Percentiles rank a stretch among this genome's conserved stretches.
Conservation (phyloP, 495 filamentous ascomycete species). For the Talaromyces proteolyticus region DNA sequence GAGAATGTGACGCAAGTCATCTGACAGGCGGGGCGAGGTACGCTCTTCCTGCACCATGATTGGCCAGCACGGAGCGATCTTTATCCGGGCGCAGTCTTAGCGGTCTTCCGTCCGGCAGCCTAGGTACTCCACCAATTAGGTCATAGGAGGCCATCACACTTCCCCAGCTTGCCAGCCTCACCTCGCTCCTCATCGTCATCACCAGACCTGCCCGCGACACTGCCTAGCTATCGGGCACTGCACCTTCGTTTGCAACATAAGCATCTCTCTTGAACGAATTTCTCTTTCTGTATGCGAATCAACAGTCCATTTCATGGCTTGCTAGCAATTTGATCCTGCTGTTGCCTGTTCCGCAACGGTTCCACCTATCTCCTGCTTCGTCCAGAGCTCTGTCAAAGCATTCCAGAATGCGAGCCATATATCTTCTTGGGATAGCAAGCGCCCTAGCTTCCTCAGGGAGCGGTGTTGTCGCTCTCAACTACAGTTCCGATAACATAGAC, state of each 20-base stretch:
- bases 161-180: no score
- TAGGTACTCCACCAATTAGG: background rate
- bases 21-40: background rate
- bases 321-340: background rate
- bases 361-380: background rate
- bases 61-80: background rate
- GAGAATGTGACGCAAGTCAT: background rate
- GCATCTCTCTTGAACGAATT: background rate
- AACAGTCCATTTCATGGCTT: background rate
- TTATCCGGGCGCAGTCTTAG: no score
- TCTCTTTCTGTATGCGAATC: background rate
- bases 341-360: background rate
- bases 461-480: background rate
- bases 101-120: no score
- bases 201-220: background rate
- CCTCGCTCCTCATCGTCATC: background rate
- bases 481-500: background rate
- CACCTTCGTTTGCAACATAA: no score
- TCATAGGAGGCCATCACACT: background rate
- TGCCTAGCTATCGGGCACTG: no score
- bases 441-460: background rate
- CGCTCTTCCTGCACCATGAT: background rate
- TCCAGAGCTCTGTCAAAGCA: background rate
- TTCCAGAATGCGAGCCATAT: constrained; percentile 4
- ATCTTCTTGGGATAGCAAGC: background rate